These are phyloP conservation scores for Talaromyces sp. DNA, from an alignment of 2,329 filamentous ascomycete genomes.

Conservation along the genomic window DNA sequence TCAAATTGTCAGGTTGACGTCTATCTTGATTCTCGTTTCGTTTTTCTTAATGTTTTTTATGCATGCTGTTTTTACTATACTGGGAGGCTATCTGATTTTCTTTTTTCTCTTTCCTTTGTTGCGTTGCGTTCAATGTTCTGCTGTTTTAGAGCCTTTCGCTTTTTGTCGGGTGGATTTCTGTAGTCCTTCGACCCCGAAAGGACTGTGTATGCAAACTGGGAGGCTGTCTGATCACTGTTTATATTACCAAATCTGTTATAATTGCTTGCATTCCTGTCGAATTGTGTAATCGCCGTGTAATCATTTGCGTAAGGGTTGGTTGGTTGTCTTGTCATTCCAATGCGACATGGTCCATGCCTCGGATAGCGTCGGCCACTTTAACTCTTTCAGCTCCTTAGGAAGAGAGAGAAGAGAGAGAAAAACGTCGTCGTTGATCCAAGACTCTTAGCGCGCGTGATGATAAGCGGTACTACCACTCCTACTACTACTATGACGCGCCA, in stretches of 20 bases:
- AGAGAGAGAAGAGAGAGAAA: too few species aligned
- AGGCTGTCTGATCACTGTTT: constrained; percentile 36
- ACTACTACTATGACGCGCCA: not conserved
- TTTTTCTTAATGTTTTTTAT: constrained; percentile 9
- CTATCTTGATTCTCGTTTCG: constrained; percentile 1
- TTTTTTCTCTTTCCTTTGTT: constrained; percentile 5
- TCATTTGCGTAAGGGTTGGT: not conserved
- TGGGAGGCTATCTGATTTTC: constrained; percentile 23
- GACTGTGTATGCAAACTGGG: constrained; percentile 24
- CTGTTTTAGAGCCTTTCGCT: constrained; percentile 8
- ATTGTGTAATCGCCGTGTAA: not conserved
- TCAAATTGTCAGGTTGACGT: not conserved
- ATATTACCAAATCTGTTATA: not conserved
- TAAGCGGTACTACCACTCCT: not conserved
- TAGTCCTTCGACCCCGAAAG: constrained; percentile 8
- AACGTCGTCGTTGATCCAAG: not conserved
- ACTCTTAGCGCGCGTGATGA: not conserved
- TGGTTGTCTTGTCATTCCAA: not conserved
- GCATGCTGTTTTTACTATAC: constrained; percentile 9
- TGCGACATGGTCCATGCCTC: not conserved
- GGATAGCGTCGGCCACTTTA: not conserved
- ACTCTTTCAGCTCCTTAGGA: not conserved
- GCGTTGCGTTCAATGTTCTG: constrained; percentile 7
- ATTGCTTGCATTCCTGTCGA: not conserved
- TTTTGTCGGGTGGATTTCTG: constrained; percentile 25